Conservation (phyloP, 2,329 filamentous ascomycete species). For the Xylaria hypoxylon region DNA sequence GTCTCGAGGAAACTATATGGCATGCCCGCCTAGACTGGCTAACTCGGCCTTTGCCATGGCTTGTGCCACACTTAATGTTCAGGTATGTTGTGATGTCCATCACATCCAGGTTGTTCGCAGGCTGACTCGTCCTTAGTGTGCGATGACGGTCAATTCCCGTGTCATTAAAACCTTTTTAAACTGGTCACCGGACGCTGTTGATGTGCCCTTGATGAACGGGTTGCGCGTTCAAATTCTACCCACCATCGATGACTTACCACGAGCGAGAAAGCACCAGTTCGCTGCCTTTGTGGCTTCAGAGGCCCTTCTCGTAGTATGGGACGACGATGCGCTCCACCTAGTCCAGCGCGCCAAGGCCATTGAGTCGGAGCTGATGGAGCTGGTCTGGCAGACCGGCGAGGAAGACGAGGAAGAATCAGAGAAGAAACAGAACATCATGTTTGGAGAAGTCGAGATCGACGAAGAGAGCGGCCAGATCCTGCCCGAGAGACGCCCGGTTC, state of each 20-base stretch:
- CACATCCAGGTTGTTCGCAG: neutral
- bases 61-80: slow-evolving; percentile 76
- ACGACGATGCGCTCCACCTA: slow-evolving; percentile 80
- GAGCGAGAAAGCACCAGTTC: slow-evolving; percentile 81
- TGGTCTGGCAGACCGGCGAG: slow-evolving; percentile 75
- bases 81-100: slow-evolving; percentile 59
- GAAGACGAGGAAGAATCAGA: slow-evolving; percentile 65
- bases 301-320: slow-evolving; percentile 81
- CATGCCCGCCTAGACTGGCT: slow-evolving; percentile 74
- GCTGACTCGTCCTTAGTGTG: slow-evolving; percentile 62
- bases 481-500: slow-evolving; percentile 73
- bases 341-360: slow-evolving; percentile 77
- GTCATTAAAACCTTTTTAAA: slow-evolving; percentile 83
- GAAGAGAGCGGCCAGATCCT: slow-evolving; percentile 76
- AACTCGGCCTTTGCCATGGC: slow-evolving; percentile 73
- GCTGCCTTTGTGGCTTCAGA: slow-evolving; percentile 81
- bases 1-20: slow-evolving; percentile 74
- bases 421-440: slow-evolving; percentile 59
- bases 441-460: slow-evolving; percentile 70
- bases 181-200: slow-evolving; percentile 77
- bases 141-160: slow-evolving; percentile 83
- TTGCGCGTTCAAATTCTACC: slow-evolving; percentile 81
- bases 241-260: slow-evolving; percentile 75
- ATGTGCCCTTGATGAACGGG: slow-evolving; percentile 81
- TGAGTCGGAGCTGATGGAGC: slow-evolving; percentile 80